Evolutionary conservation across 192 early-diverging fungal genomes (phyloP).

Genomic region (Coemansia sp.): DNA sequence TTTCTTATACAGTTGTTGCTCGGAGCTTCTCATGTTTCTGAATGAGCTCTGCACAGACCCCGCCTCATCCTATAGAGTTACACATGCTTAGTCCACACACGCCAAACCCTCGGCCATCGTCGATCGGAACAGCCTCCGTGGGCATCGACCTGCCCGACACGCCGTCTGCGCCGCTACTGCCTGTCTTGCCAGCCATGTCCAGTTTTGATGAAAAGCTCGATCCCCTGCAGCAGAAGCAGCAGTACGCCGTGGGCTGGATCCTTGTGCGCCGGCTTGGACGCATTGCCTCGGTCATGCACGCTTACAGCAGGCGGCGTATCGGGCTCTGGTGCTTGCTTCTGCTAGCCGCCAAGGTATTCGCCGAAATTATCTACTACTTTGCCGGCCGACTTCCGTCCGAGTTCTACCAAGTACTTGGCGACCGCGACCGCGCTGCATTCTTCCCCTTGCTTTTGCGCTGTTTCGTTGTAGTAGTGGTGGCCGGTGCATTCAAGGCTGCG

Average conservation of each 20-base stretch:
- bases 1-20: no score
- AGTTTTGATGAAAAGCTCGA: conserved; percentile 9
- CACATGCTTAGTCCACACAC: no score
- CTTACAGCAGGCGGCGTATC: conserved; percentile 13
- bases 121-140: background rate
- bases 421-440: conserved; percentile 65
- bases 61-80: no score
- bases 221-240: conserved; percentile 9
- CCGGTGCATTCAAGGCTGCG: conserved; percentile 62
- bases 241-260: conserved; percentile 31
- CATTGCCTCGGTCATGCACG: conserved; percentile 18
- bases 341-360: conserved; percentile 28
- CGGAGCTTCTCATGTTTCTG: background rate
- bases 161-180: background rate
- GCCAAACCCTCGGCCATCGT: background rate
- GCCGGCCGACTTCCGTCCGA: conserved; percentile 70
- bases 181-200: background rate
- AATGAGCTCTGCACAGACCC: no score
- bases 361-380: conserved; percentile 59
- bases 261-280: conserved; percentile 29
- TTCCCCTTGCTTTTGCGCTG: conserved; percentile 56
- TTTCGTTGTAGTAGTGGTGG: conserved; percentile 57
- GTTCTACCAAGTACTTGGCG: conserved; percentile 73
- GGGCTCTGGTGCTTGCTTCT: conserved; percentile 27
- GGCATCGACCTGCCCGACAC: background rate